Evolutionary conservation across 805 yeast genomes (phyloP).

Genomic region (Myxozyma mucilagina): DNA sequence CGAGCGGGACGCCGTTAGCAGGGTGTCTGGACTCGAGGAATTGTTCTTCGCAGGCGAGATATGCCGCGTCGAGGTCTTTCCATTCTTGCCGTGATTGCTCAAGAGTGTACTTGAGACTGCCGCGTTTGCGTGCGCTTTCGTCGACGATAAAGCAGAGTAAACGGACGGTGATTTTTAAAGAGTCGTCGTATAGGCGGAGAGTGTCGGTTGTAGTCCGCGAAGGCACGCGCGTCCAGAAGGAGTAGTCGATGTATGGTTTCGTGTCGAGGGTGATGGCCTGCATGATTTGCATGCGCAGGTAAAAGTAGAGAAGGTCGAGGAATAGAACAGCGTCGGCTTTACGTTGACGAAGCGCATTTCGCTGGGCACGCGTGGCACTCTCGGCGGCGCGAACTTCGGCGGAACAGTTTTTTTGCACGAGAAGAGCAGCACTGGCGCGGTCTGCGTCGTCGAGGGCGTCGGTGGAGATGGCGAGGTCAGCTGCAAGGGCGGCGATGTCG

Average conservation of each 20-base stretch:
- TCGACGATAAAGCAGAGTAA: constrained; percentile 9
- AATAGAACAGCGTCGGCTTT: constrained; percentile 15
- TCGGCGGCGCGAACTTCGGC: constrained; percentile 1
- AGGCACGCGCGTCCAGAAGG: constrained; percentile 11
- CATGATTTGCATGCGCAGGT: constrained; percentile 19
- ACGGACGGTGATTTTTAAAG: constrained; percentile 2
- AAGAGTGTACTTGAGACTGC: background rate
- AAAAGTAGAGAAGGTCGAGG: constrained; percentile 15
- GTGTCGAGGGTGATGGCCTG: constrained; percentile 13
- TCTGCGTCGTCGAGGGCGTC: background rate
- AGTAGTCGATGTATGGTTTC: constrained; percentile 1
- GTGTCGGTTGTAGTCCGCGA: constrained; percentile 1
- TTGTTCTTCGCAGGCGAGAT: background rate
- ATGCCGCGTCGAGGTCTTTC: background rate
- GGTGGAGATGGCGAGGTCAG: constrained; percentile 1
- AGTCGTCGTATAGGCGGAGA: constrained; percentile 7
- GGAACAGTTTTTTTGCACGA: background rate
- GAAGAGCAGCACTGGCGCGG: background rate
- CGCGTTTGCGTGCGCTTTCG: constrained; percentile 17
- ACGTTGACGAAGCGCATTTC: constrained; percentile 3
- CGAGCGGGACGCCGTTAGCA: background rate
- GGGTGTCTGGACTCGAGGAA: constrained; percentile 5
- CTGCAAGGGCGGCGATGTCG: constrained; percentile 4
- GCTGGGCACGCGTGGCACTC: background rate
- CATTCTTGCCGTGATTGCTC: constrained; percentile 2